Evolutionary conservation across 2,329 filamentous ascomycete species (phyloP), one percentile per base, ranked within the genome.

Genomic region (Corinectria fuckeliana): DNA sequence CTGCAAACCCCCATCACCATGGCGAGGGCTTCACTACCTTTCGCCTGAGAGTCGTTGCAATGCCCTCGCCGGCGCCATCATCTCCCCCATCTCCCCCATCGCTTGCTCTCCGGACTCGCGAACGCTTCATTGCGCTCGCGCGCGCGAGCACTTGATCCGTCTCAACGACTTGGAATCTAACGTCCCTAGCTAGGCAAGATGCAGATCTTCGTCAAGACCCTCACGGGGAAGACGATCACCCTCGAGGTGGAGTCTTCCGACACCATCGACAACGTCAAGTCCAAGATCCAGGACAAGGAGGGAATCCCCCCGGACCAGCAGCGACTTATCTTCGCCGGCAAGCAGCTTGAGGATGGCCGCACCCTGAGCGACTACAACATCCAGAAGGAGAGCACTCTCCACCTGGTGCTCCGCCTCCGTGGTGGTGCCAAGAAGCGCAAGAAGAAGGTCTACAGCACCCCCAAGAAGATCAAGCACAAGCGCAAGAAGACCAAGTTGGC

Each of bases 401-500:
- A 99, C 85, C 86, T 98, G 74, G 95, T 99, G 75, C 90, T 99
- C 75, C 92, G 95, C 80, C 93, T 99, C 65, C 95, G 94, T 88
- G 95, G 95, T 88, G 95, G 94, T 82, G 93, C 83, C 80, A 99
- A 99, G 93, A 97, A 98, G 92, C 90, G 96, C 84, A 99, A 99
- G 92, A 97, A 97, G 93, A 99, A 99, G 93, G 95, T 99, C 74
- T 99, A 99, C 91, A 98, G 92, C 81, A 99, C 95, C 77, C 95
- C 95, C 82, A 99, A 99, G 93, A 99, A 99, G 93, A 99, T 99
- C 91, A 99, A 99, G 95, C 95, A 99, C 91, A 99, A 99, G 93
- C 91, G 93, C 87, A 99, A 98, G 93, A 99, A 99, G 94, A 97
- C 91, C 89, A 99, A 99, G 91, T 86, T 99, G 82, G 95, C 95